A percentile compares a stretch with the other conserved stretches of the same genome.
Conservation (phyloP, 192 early-diverging fungal genomes). For the Borealophlyctis nickersoniae region DNA sequence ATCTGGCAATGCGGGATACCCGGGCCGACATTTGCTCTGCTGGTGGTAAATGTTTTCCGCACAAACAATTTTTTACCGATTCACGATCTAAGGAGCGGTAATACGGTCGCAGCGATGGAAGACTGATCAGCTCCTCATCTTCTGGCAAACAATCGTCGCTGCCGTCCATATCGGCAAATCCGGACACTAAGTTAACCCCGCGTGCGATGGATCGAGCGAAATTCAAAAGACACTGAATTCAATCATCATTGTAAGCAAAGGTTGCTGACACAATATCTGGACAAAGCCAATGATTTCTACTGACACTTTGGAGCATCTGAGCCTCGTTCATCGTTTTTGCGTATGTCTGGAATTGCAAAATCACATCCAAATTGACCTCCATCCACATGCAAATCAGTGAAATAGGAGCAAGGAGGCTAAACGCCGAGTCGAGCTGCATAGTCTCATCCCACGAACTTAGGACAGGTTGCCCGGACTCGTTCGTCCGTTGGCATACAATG, state of each 20-base stretch:
- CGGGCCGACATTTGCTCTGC: conserved; percentile 10
- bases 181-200: conserved; percentile 31
- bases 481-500: neutral
- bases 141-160: conserved; percentile 31
- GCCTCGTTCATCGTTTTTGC: conserved; percentile 17
- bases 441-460: no score
- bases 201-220: conserved; percentile 25
- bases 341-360: conserved; percentile 27
- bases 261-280: neutral
- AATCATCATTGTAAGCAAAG: neutral
- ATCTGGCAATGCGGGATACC: conserved; percentile 26
- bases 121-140: conserved; percentile 32
- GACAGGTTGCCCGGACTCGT: neutral
- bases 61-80: conserved; percentile 3
- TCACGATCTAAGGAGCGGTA: conserved; percentile 14
- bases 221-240: conserved; percentile 13
- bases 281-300: neutral
- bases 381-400: conserved; percentile 15
- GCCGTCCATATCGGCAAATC: conserved; percentile 49
- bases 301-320: conserved; percentile 3
- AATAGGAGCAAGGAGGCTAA: conserved; percentile 9
- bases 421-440: neutral
- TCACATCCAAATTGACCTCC: conserved; percentile 17
- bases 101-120: conserved; percentile 26
- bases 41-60: neutral